Evolutionary conservation across 1,139 yeast species (phyloP).

Genomic region (Hyphopichia wangnamkhiaoensis): DNA sequence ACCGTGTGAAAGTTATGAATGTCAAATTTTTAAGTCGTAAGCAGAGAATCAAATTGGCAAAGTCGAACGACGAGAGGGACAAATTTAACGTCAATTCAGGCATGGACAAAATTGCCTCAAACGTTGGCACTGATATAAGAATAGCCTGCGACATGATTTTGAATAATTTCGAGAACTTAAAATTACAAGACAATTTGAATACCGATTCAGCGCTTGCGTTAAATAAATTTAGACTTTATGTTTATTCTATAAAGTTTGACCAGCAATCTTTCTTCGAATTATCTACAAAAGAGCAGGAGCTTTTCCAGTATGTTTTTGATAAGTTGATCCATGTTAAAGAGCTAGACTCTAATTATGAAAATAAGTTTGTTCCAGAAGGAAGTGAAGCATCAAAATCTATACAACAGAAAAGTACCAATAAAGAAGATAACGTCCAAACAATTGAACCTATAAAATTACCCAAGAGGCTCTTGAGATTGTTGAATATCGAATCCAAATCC

Average conservation of each 20-base stretch:
- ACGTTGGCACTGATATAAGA: not conserved
- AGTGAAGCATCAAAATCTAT: not conserved
- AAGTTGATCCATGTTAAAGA: slow-evolving; percentile 7
- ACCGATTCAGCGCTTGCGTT: not conserved
- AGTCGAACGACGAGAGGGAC: not conserved
- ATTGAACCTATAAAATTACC: slow-evolving; percentile 6
- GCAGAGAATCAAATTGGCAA: not conserved
- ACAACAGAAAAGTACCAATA: slow-evolving; percentile 5
- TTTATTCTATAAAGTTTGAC: slow-evolving; percentile 8
- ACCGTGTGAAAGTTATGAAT: slow-evolving; percentile 1
- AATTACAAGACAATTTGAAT: slow-evolving; percentile 3
- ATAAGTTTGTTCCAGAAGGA: slow-evolving; percentile 6
- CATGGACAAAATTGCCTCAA: not conserved
- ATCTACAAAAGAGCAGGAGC: not conserved
- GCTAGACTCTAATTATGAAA: slow-evolving; percentile 6
- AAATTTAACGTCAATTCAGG: not conserved
- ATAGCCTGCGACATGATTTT: slow-evolving; percentile 2
- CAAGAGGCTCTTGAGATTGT: slow-evolving; percentile 7
- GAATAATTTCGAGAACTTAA: slow-evolving; percentile 6
- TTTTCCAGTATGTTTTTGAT: slow-evolving; percentile 3
- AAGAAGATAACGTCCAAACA: not conserved
- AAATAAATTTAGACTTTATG: slow-evolving; percentile 9
- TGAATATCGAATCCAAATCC: slow-evolving; percentile 5
- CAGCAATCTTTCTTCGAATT: slow-evolving; percentile 7
- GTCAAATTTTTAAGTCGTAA: slow-evolving; percentile 1